Percentiles rank a stretch among this genome's conserved stretches.
Evolutionary conservation across 2,329 filamentous ascomycete species (phyloP).

Genomic region (Pestalotiopsis sp.): DNA sequence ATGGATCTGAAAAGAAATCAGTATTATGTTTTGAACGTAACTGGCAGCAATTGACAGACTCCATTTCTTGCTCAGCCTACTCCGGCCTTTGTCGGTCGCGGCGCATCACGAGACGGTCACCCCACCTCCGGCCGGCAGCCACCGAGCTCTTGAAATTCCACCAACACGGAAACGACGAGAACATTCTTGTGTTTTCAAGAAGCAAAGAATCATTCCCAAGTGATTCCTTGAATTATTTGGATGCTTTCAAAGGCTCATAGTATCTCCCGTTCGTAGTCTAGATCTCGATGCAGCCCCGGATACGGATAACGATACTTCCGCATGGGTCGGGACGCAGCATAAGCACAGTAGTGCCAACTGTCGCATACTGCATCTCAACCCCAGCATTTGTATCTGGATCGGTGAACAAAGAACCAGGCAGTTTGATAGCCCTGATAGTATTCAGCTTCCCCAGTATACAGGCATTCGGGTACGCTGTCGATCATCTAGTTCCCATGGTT

Average conservation of each 20-base stretch:
- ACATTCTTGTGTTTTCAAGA: neutral
- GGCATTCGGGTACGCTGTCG: neutral
- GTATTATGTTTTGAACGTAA: neutral
- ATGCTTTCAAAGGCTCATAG: too few species aligned
- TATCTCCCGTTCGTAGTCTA: too few species aligned
- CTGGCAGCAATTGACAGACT: neutral
- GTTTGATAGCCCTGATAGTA: too few species aligned
- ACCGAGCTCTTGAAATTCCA: neutral
- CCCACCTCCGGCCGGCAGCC: neutral
- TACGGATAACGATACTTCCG: too few species aligned
- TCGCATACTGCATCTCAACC: too few species aligned
- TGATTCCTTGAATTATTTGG: too few species aligned
- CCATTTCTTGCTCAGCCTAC: neutral
- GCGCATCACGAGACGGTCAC: neutral
- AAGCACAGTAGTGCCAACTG: too few species aligned
- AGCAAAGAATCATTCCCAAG: neutral
- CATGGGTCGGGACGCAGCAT: too few species aligned
- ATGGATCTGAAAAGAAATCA: neutral
- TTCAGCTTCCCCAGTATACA: too few species aligned
- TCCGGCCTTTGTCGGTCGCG: neutral
- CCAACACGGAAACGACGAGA: neutral
- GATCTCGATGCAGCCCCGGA: too few species aligned
- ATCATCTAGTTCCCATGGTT: neutral
- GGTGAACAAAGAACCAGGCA: too few species aligned
- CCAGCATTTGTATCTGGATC: too few species aligned